Evolutionary conservation across 768 basidiomycete genomes (phyloP), one percentile per base, ranked within the genome.

Genomic region (Pleurotus cornucopiae): DNA sequence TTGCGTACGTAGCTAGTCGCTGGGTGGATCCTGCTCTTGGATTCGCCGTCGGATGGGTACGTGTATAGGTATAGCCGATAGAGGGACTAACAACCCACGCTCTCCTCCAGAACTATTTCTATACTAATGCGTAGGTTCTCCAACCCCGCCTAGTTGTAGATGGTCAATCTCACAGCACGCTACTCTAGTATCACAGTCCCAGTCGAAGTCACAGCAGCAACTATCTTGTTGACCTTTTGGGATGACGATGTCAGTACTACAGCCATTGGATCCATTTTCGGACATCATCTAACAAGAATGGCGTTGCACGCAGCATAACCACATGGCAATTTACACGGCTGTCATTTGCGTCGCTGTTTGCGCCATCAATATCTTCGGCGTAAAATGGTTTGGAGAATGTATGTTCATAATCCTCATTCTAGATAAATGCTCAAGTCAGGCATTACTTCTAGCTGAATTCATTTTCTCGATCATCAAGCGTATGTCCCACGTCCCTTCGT

Each of bases 131-230:
- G 73, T 75, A 59, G 46, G 70, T 63, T 30, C 12, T 34, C 23
- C 2, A 25, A 30, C 26, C 9, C 26, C 26, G 5, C 6, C 21
- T 30, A 7, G 26, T 30, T 30, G 9, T 30, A 9, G 5, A 30
- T 30, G 26, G 26, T 9, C 1, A 9, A 30, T 6, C 5, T 30
- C 26, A 30, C 1, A 9, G 9, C 26, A 30, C 26, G 26, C 9
- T 30, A 9, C 26, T 23, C 21, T 9, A 30, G 26, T 1, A 30
- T 30, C 26, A 30, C 26, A 26, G 75, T 82, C 0, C 88, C 88
- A 6, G 83, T 85, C n/a, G 89, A 91, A 71, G 77, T 93, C 54
- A 83, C 84, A 1, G 89, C 89, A 1, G 83, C 86, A 6, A 77
- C 81, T 12, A 77, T 91, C 49, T 68, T 93, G 7, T 73, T 91